These are phyloP conservation scores for Stephania japonica DNA, from an alignment of 164 flowering plant genomes.

Conservation along the genomic window DNA sequence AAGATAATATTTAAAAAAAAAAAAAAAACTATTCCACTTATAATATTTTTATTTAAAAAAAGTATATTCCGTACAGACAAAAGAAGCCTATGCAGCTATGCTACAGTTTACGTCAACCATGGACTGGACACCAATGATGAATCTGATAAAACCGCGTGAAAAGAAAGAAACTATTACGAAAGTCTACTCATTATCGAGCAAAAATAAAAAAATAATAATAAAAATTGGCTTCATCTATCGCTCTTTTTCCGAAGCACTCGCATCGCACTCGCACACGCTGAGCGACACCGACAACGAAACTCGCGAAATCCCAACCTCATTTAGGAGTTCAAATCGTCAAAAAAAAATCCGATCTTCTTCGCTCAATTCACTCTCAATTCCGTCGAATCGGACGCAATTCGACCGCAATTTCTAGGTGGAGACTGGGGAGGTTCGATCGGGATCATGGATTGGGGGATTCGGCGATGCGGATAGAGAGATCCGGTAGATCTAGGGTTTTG, in stretches of 20 bases:
- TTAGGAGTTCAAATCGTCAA: not conserved
- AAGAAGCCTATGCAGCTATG: too few species aligned
- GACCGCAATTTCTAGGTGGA: not conserved
- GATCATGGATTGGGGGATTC: not conserved
- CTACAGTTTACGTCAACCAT: too few species aligned
- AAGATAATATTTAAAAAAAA: too few species aligned
- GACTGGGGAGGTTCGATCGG: not conserved
- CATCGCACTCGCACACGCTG: not conserved
- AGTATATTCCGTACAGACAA: too few species aligned
- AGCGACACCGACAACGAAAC: not conserved
- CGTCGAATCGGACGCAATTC: not conserved
- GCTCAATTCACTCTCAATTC: not conserved
- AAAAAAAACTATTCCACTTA: too few species aligned
- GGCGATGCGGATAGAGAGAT: not conserved
- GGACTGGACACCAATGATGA: too few species aligned
- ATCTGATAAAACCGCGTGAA: not conserved
- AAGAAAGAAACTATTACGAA: not conserved
- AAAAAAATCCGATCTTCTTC: not conserved
- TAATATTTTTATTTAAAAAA: too few species aligned
- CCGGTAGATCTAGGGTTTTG: not conserved
- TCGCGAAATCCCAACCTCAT: not conserved
- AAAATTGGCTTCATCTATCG: not conserved
- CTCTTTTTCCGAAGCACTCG: not conserved
- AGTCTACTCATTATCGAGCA: not conserved
- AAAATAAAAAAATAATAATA: not conserved